phyloP scores from a whole-genome alignment of 2,329 filamentous ascomycete species.

The Furcasterigmium furcatum region DNA sequence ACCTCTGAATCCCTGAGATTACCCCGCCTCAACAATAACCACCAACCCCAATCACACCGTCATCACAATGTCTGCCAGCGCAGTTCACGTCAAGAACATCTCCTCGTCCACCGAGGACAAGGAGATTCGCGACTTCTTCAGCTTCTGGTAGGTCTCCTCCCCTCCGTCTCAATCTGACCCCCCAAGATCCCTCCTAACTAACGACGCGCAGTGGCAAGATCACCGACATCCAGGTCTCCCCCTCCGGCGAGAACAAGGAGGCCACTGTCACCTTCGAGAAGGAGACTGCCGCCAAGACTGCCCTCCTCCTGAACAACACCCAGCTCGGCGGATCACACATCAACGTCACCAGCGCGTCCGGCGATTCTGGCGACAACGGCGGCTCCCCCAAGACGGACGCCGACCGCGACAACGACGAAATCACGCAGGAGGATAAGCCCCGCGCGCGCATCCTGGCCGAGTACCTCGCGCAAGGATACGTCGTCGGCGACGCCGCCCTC shows the following conservation, averaged over 20 bases:
- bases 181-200: background rate
- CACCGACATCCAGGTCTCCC: constrained; percentile 71
- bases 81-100: constrained; percentile 89
- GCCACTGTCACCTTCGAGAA: constrained; percentile 97
- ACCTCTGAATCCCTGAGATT: constrained; percentile 7
- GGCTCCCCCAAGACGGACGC: constrained; percentile 50
- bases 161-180: background rate
- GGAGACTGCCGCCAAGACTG: constrained; percentile 93
- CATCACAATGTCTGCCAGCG: constrained; percentile 54
- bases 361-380: constrained; percentile 60
- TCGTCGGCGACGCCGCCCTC: constrained; percentile 71
- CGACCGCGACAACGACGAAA: constrained; percentile 62
- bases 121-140: constrained; percentile 96
- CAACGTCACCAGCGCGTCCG: constrained; percentile 64
- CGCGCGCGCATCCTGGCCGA: constrained; percentile 90
- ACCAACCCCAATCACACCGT: constrained; percentile 2
- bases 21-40: constrained; percentile 4
- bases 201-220: constrained; percentile 77
- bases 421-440: constrained; percentile 96
- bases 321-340: constrained; percentile 88
- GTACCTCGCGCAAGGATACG: constrained; percentile 94
- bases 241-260: constrained; percentile 67
- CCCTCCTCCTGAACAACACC: constrained; percentile 94
- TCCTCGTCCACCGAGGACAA: constrained; percentile 77
- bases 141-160: constrained; percentile 70